Evolutionary conservation across 305 asterid species (phyloP).

Genomic region (Stenogyne calaminthoides): DNA sequence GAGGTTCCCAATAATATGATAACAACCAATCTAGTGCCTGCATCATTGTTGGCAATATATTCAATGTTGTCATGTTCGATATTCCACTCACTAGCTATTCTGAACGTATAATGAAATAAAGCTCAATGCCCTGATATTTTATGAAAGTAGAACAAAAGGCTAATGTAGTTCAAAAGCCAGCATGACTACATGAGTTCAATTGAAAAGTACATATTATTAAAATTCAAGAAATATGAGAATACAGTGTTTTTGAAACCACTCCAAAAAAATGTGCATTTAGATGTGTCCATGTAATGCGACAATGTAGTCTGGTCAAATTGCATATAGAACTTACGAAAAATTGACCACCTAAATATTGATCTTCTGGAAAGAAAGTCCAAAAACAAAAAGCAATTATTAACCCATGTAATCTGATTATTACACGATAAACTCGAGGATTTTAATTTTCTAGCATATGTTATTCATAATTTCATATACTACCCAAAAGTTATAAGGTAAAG

Average conservation of each 20-base stretch:
- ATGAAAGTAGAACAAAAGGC: neutral
- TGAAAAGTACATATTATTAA: neutral
- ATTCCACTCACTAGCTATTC: neutral
- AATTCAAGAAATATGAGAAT: neutral
- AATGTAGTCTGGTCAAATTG: conserved; percentile 11
- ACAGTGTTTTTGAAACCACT: neutral
- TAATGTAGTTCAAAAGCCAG: neutral
- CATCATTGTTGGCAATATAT: conserved; percentile 27
- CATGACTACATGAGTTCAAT: neutral
- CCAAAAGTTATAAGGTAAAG: neutral
- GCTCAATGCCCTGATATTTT: neutral
- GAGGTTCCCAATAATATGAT: conserved; percentile 92
- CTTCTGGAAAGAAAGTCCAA: neutral
- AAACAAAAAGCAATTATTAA: neutral
- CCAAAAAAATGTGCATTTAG: neutral
- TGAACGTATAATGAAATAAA: neutral
- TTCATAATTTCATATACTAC: neutral
- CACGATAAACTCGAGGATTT: neutral
- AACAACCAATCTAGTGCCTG: conserved; percentile 97
- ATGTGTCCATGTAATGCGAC: neutral
- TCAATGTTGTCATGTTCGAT: conserved; percentile 5
- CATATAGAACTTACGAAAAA: too few species aligned
- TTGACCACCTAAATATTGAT: neutral
- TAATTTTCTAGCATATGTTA: neutral
- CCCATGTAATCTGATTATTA: neutral